Percentiles rank a stretch among this genome's conserved stretches.
Evolutionary conservation across 2,329 filamentous ascomycete species (phyloP).

Genomic region (Akanthomyces uredinophilus): DNA sequence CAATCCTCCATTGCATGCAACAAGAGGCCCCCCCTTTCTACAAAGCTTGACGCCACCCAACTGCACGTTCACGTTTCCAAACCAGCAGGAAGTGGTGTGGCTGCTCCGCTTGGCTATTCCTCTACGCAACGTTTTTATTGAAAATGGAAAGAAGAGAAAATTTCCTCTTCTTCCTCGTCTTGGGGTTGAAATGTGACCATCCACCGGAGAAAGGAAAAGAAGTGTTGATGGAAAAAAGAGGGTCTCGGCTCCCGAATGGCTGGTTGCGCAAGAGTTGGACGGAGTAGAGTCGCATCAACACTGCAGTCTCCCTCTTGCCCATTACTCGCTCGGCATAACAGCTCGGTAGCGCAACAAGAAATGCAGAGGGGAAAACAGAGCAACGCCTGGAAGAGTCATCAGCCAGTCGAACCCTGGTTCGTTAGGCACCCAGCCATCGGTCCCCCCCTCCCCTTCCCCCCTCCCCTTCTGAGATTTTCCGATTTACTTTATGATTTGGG

Average conservation of each 20-base stretch:
- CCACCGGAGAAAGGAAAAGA: no score
- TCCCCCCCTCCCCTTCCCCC: not conserved
- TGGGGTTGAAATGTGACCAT: no score
- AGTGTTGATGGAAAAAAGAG: not conserved
- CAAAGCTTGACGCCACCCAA: constrained; percentile 4
- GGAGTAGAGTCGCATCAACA: not conserved
- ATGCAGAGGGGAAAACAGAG: not conserved
- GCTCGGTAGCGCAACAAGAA: not conserved
- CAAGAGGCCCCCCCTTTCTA: not conserved
- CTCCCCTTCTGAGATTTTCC: not conserved
- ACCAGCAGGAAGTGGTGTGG: no score
- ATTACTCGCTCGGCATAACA: not conserved
- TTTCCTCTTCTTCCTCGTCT: no score
- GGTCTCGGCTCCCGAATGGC: not conserved
- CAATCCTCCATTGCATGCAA: not conserved
- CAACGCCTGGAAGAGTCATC: no score
- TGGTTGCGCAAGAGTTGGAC: not conserved
- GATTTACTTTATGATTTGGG: constrained; percentile 9
- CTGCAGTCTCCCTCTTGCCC: not conserved
- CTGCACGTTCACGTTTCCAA: no score
- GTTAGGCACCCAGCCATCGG: not conserved
- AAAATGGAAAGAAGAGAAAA: not conserved
- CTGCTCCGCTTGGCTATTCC: not conserved
- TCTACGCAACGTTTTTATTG: not conserved
- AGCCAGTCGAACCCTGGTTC: not conserved